Evolutionary conservation across 768 basidiomycete genomes (phyloP).

Genomic region (Podaxis pistillaris): DNA sequence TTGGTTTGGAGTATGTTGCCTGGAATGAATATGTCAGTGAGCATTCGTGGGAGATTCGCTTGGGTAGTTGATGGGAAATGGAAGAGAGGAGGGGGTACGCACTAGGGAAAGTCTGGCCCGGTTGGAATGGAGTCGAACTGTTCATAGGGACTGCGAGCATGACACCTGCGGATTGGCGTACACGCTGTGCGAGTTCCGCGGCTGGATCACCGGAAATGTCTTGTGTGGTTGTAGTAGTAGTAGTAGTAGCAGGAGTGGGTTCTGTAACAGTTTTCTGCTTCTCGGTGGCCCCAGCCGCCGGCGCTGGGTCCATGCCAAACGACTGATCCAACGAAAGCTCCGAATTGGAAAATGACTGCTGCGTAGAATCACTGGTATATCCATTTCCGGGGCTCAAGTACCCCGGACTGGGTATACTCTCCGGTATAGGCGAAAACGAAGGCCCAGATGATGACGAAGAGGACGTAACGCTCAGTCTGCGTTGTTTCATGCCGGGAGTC

Average conservation of each 20-base stretch:
- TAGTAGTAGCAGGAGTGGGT: conserved; percentile 12
- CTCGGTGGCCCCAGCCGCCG: too few species aligned
- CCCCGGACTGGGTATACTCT: conserved; percentile 30
- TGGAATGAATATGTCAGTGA: conserved; percentile 13
- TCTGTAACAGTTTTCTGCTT: conserved; percentile 5
- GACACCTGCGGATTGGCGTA: conserved; percentile 56
- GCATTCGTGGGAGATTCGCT: background rate
- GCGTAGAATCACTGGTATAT: conserved; percentile 24
- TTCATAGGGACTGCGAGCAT: conserved; percentile 47
- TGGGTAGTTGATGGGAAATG: background rate
- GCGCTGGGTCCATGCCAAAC: too few species aligned
- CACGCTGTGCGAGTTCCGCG: conserved; percentile 45
- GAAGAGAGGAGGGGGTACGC: conserved; percentile 19
- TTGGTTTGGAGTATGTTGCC: conserved; percentile 28
- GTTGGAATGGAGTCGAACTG: conserved; percentile 29
- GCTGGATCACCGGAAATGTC: conserved; percentile 27
- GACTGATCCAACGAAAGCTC: background rate
- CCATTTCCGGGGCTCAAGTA: conserved; percentile 10
- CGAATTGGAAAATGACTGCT: conserved; percentile 16
- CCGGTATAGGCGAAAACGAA: conserved; percentile 49
- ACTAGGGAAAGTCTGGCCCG: conserved; percentile 19
- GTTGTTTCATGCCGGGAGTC: conserved; percentile 27
- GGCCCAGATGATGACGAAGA: conserved; percentile 55
- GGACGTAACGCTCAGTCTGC: conserved; percentile 55
- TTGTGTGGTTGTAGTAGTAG: too few species aligned